Percentiles rank a stretch among this genome's conserved stretches.
phyloP scores from a whole-genome alignment of 805 yeast species.

The Clavispora vitiphila region DNA sequence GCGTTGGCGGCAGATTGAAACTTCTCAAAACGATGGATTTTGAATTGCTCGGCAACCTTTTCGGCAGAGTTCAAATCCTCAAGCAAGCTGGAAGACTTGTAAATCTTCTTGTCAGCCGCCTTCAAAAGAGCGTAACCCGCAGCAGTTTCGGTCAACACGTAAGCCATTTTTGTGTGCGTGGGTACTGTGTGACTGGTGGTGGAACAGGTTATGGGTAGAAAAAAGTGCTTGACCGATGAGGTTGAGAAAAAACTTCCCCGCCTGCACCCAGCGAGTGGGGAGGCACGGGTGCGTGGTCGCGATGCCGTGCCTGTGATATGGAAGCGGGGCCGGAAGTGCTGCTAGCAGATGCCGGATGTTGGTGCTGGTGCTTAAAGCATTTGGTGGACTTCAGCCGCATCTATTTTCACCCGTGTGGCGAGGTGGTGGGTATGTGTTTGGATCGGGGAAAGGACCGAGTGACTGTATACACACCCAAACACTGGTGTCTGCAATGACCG shows the following conservation, averaged over 20 bases:
- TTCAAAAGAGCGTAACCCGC: slow-evolving; percentile 98
- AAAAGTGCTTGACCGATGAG: slow-evolving; percentile 14
- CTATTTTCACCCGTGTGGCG: too few relatives aligned
- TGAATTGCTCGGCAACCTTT: slow-evolving; percentile 84
- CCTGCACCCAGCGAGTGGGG: slow-evolving; percentile 1
- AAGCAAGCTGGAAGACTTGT: slow-evolving; percentile 72
- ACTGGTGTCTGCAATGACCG: too few relatives aligned
- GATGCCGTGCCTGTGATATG: not conserved
- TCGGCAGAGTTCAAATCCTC: slow-evolving; percentile 78
- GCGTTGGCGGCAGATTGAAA: slow-evolving; percentile 94
- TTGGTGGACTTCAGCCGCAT: too few relatives aligned
- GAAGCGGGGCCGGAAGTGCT: too few relatives aligned
- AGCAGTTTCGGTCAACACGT: slow-evolving; percentile 93
- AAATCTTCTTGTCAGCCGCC: slow-evolving; percentile 95
- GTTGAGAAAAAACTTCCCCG: slow-evolving; percentile 8
- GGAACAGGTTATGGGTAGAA: slow-evolving; percentile 3
- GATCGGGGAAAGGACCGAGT: too few relatives aligned
- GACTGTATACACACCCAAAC: too few relatives aligned
- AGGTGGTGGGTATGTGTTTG: too few relatives aligned
- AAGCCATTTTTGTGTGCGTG: slow-evolving; percentile 50
- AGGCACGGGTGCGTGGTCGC: slow-evolving; percentile 4
- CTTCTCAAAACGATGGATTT: slow-evolving; percentile 92
- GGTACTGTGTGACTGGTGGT: slow-evolving; percentile 1
- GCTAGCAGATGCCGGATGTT: too few relatives aligned
- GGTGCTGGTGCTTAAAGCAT: too few relatives aligned